Conservation (phyloP, 306 rosid species). For the Vicia villosa region DNA sequence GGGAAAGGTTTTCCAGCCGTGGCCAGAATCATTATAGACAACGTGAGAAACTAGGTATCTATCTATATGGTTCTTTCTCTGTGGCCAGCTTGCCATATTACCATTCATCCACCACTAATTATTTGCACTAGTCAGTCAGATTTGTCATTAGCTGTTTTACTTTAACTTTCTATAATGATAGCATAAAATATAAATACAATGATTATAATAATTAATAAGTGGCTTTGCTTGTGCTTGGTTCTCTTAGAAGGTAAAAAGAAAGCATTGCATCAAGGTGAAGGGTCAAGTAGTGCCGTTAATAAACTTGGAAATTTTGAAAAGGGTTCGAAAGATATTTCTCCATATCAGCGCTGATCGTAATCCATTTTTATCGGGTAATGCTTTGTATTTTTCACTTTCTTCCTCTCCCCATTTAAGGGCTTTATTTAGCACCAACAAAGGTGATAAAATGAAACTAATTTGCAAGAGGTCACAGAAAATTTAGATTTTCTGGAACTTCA, state of each 20-base stretch:
- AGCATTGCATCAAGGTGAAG: conserved; percentile 53
- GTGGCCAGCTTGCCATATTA: conserved; percentile 44
- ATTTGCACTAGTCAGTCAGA: conserved; percentile 41
- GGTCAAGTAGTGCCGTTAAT: conserved; percentile 9
- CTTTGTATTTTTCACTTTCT: conserved; percentile 6
- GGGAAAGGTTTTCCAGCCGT: conserved; percentile 48
- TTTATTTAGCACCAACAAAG: neutral
- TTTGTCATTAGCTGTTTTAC: conserved; percentile 37
- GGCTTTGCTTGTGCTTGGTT: conserved; percentile 65
- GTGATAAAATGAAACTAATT: conserved; percentile 24
- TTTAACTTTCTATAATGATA: conserved; percentile 23
- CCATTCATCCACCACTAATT: conserved; percentile 39
- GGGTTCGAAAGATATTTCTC: neutral
- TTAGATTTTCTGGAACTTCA: conserved; percentile 18
- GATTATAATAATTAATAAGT: conserved; percentile 46
- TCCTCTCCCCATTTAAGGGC: neutral
- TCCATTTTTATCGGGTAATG: conserved; percentile 29
- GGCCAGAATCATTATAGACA: conserved; percentile 10
- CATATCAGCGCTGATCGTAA: neutral
- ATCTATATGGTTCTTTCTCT: conserved; percentile 44
- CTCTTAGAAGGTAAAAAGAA: conserved; percentile 57
- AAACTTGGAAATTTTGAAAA: neutral
- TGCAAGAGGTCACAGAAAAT: neutral
- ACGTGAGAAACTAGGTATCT: conserved; percentile 15
- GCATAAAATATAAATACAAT: conserved; percentile 41